Percentiles rank a stretch among this genome's conserved stretches.
These are phyloP conservation scores for Leccinum uliginosum DNA, from an alignment of 768 basidiomycete species.

Conservation along the genomic window DNA sequence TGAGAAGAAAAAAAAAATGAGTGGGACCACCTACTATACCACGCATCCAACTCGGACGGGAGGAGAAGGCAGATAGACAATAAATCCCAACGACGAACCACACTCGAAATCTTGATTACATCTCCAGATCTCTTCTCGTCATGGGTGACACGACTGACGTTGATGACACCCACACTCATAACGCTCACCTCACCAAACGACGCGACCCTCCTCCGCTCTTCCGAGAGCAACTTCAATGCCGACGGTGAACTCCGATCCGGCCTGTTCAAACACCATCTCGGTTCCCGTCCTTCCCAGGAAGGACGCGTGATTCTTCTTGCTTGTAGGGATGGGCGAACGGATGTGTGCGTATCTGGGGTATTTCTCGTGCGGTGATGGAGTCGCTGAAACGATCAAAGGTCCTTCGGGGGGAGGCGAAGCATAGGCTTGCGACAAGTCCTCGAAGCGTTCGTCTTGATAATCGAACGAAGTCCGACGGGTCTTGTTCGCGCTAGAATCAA, in stretches of 20 bases:
- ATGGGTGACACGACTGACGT: neutral
- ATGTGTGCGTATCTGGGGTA: conserved; percentile 30
- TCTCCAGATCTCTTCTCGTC: conserved; percentile 2
- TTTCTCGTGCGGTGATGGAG: conserved; percentile 17
- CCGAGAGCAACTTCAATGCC: conserved; percentile 31
- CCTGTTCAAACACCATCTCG: conserved; percentile 26
- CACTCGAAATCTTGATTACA: conserved; percentile 3
- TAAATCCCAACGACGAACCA: conserved; percentile 11
- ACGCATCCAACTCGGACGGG: neutral
- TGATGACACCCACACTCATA: neutral
- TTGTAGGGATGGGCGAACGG: conserved; percentile 12
- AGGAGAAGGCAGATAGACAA: conserved; percentile 12
- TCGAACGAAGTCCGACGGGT: conserved; percentile 16
- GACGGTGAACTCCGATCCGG: conserved; percentile 23
- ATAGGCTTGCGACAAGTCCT: conserved; percentile 29
- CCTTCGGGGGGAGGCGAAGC: conserved; percentile 28
- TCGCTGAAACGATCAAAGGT: conserved; percentile 19
- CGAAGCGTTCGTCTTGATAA: conserved; percentile 16
- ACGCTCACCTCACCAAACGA: conserved; percentile 26
- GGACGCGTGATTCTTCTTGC: conserved; percentile 10
- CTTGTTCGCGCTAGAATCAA: conserved; percentile 4
- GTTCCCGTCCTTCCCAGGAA: conserved; percentile 13
- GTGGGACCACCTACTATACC: conserved; percentile 8
- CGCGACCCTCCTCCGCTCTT: conserved; percentile 30
- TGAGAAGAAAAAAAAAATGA: neutral